Base-by-base conservation (phyloP, 1,284 basidiomycete genomes). In the Pyrrhoderma lamaoense region DNA sequence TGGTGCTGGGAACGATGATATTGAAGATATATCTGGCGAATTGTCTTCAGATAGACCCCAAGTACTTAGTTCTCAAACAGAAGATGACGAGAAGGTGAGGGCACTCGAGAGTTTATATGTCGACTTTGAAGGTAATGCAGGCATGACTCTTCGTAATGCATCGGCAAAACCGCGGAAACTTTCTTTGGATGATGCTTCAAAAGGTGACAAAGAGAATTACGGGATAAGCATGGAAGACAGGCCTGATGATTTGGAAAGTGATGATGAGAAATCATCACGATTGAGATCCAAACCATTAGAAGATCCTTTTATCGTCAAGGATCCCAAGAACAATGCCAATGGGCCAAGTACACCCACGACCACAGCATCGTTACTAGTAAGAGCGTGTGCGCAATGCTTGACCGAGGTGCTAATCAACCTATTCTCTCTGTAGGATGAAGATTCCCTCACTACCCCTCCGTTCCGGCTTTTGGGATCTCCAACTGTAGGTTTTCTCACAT, bases 121-220 rank as follows among this genome's bases (percentile, higher is more conserved):
- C 16, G 49, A 55, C 34, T 51, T 55, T 14, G 53, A 55, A 9
- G 53, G 53, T 8, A 45, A 45, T 34, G 53, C 53, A 8, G 45
- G 42, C 27, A 27, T 31, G 27, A 25, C 21, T n/a, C 31, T 2
- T 35, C n/a, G n/a, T n/a, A n/a, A n/a, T n/a, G n/a, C n/a, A n/a
- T n/a, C n/a, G n/a, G n/a, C n/a, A n/a, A n/a, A n/a, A n/a, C n/a
- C n/a, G n/a, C n/a, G n/a, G n/a, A n/a, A n/a, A n/a, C n/a, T n/a
- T 22, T n/a, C 14, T 23, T 14, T 31, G 27, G 27, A 31, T 5
- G 11, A 19, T 47, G 45, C 16, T 16, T 23, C 8, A 23, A 40
- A 9, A 31, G 40, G 8, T 14, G 40, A 5, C 13, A 42, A 19
- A 21, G 25, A 21, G 34, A 47, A 5, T 16, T 35, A 19, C 8